Conservation (phyloP, 176 grass and related monocot genomes). For the Triticum timopheevii region DNA sequence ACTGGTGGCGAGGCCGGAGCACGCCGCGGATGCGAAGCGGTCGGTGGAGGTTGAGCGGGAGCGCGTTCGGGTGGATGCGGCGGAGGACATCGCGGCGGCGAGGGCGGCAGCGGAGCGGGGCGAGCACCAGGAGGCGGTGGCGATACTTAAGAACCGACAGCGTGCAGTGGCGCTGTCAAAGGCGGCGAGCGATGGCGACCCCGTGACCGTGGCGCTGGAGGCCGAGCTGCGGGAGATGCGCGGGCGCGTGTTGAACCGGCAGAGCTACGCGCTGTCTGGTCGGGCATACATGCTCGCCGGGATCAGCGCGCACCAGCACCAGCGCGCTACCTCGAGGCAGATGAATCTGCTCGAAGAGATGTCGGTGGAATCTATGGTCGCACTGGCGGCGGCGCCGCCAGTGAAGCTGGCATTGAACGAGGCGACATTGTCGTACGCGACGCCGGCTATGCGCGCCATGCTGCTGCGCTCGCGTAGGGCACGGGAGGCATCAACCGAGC, state of each 20-base stretch:
- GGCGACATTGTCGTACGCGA: conserved; percentile 1
- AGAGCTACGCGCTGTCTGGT: conserved; percentile 21
- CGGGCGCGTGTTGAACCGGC: conserved; percentile 9
- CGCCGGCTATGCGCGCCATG: conserved; percentile 44
- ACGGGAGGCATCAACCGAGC: not conserved
- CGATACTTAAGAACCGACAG: conserved; percentile 36
- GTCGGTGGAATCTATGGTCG: too few species aligned
- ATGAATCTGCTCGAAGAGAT: not conserved
- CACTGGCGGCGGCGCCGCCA: not conserved
- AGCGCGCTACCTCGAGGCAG: conserved; percentile 32
- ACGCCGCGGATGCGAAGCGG: not conserved
- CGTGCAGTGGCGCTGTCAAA: conserved; percentile 17
- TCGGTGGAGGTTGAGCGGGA: conserved; percentile 38
- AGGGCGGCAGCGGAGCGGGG: conserved; percentile 32
- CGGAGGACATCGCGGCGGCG: conserved; percentile 38
- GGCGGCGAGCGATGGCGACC: not conserved
- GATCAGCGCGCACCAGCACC: conserved; percentile 24
- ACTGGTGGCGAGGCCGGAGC: conserved; percentile 22
- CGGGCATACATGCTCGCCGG: conserved; percentile 41
- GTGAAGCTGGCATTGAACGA: not conserved
- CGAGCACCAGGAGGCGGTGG: conserved; percentile 14
- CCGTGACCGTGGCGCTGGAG: conserved; percentile 2
- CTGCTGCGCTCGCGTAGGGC: conserved; percentile 12
- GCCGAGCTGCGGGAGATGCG: conserved; percentile 18
- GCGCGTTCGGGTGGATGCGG: conserved; percentile 24